Base-by-base conservation (phyloP, 2,329 filamentous ascomycete species). In the Sporothrix sp. region DNA sequence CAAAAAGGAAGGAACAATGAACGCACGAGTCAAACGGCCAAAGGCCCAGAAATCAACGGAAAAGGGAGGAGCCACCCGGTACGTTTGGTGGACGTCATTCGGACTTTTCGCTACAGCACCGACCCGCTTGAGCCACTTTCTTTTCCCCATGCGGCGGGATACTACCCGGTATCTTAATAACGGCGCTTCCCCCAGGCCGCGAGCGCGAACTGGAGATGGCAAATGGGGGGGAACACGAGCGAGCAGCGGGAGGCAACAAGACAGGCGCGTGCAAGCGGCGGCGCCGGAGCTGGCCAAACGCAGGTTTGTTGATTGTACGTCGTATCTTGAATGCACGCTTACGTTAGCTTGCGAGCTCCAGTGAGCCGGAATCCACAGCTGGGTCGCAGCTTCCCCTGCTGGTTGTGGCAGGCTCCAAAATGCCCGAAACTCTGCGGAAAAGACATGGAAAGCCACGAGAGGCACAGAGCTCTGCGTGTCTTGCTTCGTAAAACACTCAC, bases 31-130 rank as follows among this genome's bases (percentile, higher is more conserved):
- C 28, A 44, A 44, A 44, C 27, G 27, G 16, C n/a, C n/a, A n/a
- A n/a, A n/a, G 39, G 39, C 30, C 39, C 36, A 33, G 25, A 25
- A 13, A 30, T 40, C 28, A 13, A 43, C n/a, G n/a, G n/a, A 48
- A n/a, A 16, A 23, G 42, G 20, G 14, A 42, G 30, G 32, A 45
- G 32, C 39, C 20, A 39, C 45, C 46, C n/a, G 51, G 39, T 32
- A 49, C 28, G 23, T 32, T 25, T 45, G 45, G 51, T 8, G 38
- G 21, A 49, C 45, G 45, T 49, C 45, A 49, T 40, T 52, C 30
- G 49, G 36, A 28, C 23, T 18, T 37, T 48, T 43, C 21, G 9
- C 20, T n/a, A 21, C 33, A n/a, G 13, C 28, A 33, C 10, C 5
- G 21, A 33, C 38, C 30, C 23, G 18, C 20, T 32, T n/a, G n/a